These are phyloP conservation scores for Oxyria digyna DNA, from an alignment of 148 eudicot species.

Conservation along the genomic window DNA sequence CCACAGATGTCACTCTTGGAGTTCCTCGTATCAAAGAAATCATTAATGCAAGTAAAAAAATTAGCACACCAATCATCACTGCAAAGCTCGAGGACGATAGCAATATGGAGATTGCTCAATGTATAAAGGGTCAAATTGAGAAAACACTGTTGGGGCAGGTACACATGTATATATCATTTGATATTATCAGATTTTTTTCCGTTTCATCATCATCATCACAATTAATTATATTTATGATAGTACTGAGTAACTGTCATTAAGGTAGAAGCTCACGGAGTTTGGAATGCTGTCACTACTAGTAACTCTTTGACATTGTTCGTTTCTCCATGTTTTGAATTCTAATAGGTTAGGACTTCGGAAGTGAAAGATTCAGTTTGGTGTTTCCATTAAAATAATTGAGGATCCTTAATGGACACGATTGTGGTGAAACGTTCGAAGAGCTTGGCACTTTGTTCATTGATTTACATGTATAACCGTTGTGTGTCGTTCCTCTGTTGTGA, in stretches of 20 bases:
- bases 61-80: constrained; percentile 79
- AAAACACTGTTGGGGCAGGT: constrained; percentile 83
- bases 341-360: background rate
- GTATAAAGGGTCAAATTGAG: constrained; percentile 69
- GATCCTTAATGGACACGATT: background rate
- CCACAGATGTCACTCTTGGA: constrained; percentile 89
- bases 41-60: constrained; percentile 72
- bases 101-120: constrained; percentile 28
- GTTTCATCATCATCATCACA: background rate
- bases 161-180: background rate
- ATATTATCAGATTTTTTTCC: background rate
- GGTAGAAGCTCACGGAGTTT: background rate
- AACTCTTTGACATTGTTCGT: background rate
- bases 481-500: background rate
- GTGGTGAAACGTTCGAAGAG: background rate
- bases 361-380: background rate
- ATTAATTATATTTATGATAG: background rate
- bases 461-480: background rate
- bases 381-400: background rate
- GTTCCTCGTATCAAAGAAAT: constrained; percentile 97
- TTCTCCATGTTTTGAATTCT: background rate
- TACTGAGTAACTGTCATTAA: background rate
- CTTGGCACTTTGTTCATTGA: background rate
- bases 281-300: background rate
- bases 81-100: constrained; percentile 41